Base-by-base conservation (phyloP, 148 eudicot species). In the Fagopyrum esculentum region DNA sequence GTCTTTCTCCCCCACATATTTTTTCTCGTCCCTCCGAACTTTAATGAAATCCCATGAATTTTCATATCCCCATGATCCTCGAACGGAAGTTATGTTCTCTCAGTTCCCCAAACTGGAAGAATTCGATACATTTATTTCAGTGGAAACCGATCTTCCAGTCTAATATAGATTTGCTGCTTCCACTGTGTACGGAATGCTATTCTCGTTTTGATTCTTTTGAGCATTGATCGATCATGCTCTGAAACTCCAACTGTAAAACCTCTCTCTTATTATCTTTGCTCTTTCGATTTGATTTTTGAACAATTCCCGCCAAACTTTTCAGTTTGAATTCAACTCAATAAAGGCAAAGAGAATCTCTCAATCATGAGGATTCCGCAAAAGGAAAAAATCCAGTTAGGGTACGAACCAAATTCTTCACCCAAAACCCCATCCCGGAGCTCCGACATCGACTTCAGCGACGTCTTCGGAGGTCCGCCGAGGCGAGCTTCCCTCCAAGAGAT, bases 401-500 rank as follows among this genome's bases (percentile, higher is more conserved):
- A 79, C 51, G 48, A 35, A 17, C 73, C 72, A 6, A 78, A 64
- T 49, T 44, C 73, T 76, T 16, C 57, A 7, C 75, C 86, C 6
- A 77, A 71, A 13, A 19, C 63, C 30, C 63, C 63, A 17, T 57
- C 63, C 63, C 26, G 77, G 15, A 46, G 59, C 80, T 73, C 86
- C 9, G 97, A 89, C 17, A 78, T 89, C 26, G 97, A 93, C 80
- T 93, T 93, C 46, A 82, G 87, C 48, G 98, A 93, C 61, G 98
- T 93, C 2, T 93, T 93, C 74, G 98, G 98, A 5, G 98, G 98
- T 9, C 98, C 98, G 22, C 98, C 98, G 2, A 81, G 90, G 84
- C 81, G 91, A 51, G 85, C 80, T 46, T 83, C 93, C 45, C 63
- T 73, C 69, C 90, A 83, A 16, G 94, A 89, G 75, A 73, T 29